A percentile compares a stretch with the other conserved stretches of the same genome.
These are phyloP conservation scores for Rhodocollybia butyracea DNA, from an alignment of 768 basidiomycete species.

Conservation along the genomic window DNA sequence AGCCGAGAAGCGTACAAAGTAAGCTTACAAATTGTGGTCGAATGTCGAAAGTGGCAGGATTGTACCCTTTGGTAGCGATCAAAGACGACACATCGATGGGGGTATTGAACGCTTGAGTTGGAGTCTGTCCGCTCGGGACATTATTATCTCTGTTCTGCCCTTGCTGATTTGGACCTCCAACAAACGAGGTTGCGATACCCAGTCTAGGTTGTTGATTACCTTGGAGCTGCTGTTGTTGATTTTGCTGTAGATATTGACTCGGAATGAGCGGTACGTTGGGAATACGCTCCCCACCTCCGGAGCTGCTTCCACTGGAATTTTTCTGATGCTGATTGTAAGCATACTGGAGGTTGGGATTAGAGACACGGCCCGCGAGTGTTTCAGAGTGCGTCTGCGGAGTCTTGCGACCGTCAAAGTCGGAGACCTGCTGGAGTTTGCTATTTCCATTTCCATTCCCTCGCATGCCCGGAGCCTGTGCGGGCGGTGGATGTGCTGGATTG, in stretches of 20 bases:
- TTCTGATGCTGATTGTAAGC: constrained; percentile 48
- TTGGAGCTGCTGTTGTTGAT: constrained; percentile 49
- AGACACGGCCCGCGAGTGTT: constrained; percentile 49
- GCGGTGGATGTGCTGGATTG: constrained; percentile 48
- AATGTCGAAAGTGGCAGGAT: constrained; percentile 80
- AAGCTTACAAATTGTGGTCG: constrained; percentile 70
- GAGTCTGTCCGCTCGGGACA: constrained; percentile 28
- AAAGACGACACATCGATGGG: constrained; percentile 86
- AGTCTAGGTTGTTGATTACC: constrained; percentile 31
- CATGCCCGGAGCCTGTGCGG: constrained; percentile 41
- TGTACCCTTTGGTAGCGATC: constrained; percentile 87
- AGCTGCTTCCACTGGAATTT: constrained; percentile 26
- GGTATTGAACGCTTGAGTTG: constrained; percentile 38
- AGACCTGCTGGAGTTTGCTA: constrained; percentile 51
- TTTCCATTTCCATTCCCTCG: constrained; percentile 33
- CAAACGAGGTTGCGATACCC: constrained; percentile 34
- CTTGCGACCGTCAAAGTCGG: constrained; percentile 66
- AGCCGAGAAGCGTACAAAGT: neutral
- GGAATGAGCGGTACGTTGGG: constrained; percentile 76
- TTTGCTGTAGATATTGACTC: constrained; percentile 64
- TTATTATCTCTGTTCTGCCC: constrained; percentile 20
- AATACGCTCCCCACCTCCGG: constrained; percentile 31
- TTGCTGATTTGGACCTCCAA: constrained; percentile 15
- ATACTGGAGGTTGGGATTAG: constrained; percentile 70
- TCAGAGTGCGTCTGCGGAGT: constrained; percentile 48